Conservation (phyloP, 2,329 filamentous ascomycete species). For the Colletotrichum zoysiae region DNA sequence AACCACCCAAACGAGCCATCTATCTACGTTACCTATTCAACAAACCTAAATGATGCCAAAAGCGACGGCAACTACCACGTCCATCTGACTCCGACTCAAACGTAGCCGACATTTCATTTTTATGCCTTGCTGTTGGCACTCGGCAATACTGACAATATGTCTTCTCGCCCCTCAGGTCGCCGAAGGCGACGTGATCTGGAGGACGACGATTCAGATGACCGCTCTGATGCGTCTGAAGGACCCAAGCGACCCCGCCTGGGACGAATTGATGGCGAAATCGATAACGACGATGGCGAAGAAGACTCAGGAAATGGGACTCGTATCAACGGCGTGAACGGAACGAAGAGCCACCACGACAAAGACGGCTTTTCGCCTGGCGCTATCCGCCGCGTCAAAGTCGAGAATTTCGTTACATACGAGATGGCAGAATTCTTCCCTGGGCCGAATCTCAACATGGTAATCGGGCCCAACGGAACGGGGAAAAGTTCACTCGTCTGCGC, state of each 20-base stretch:
- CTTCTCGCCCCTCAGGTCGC: slow-evolving; percentile 29
- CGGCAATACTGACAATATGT: neutral
- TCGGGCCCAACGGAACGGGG: slow-evolving; percentile 97
- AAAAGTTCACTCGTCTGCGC: slow-evolving; percentile 98
- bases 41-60: neutral
- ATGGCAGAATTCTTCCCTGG: slow-evolving; percentile 91
- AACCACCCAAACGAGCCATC: neutral
- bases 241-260: slow-evolving; percentile 55
- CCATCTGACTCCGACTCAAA: neutral
- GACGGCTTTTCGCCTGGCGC: slow-evolving; percentile 77
- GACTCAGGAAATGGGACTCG: slow-evolving; percentile 27
- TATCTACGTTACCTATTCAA: neutral
- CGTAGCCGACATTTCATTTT: neutral
- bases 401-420: slow-evolving; percentile 95
- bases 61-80: neutral
- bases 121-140: too few species aligned
- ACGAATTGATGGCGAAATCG: slow-evolving; percentile 39
- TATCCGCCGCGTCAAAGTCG: slow-evolving; percentile 87
- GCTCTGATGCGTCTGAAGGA: slow-evolving; percentile 47
- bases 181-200: slow-evolving; percentile 57
- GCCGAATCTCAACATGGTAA: slow-evolving; percentile 96
- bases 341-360: slow-evolving; percentile 37
- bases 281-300: slow-evolving; percentile 36
- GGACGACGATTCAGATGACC: slow-evolving; percentile 51
- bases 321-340: slow-evolving; percentile 37